Percentiles rank a stretch among this genome's conserved stretches.
Evolutionary conservation across 2,329 filamentous ascomycete genomes (phyloP).

Genomic region (Colletotrichum higginsianum): DNA sequence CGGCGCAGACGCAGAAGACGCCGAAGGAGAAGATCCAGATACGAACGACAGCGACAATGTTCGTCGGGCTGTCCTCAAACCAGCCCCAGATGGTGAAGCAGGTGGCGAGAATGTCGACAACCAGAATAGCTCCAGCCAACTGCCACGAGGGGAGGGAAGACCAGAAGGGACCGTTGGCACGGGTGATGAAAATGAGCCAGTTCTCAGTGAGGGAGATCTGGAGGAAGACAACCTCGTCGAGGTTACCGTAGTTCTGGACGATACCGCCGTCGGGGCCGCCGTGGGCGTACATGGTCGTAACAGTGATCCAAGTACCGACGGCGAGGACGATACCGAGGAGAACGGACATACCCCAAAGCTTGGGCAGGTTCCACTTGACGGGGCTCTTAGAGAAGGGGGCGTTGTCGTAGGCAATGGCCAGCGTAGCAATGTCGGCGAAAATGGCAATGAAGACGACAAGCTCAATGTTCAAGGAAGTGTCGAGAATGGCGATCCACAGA

Average conservation of each 20-base stretch:
- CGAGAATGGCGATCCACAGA: conserved; percentile 91
- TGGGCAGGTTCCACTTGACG: conserved; percentile 95
- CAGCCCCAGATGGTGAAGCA: conserved; percentile 89
- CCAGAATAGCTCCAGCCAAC: conserved; percentile 80
- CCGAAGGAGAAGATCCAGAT: conserved; percentile 94
- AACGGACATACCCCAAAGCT: conserved; percentile 94
- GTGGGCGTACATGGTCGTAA: conserved; percentile 85
- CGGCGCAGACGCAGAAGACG: conserved; percentile 87
- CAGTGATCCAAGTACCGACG: conserved; percentile 88
- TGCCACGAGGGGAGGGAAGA: conserved; percentile 91
- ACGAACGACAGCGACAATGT: conserved; percentile 87
- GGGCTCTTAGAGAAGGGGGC: conserved; percentile 63
- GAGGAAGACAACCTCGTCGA: conserved; percentile 88
- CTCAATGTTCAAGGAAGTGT: conserved; percentile 87
- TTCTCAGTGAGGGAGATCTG: conserved; percentile 93
- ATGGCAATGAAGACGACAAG: conserved; percentile 95
- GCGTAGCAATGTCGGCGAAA: conserved; percentile 91
- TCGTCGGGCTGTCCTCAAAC: conserved; percentile 78
- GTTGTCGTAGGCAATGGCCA: conserved; percentile 95
- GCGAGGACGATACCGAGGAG: conserved; percentile 86
- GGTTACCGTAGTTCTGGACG: conserved; percentile 88
- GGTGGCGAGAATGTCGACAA: conserved; percentile 88
- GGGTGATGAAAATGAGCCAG: conserved; percentile 97
- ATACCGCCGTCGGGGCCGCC: conserved; percentile 82
- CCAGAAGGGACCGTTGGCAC: conserved; percentile 94